Evolutionary conservation across 169 alveolate genomes (phyloP).

Genomic region (Cryptosporidium parvum): DNA sequence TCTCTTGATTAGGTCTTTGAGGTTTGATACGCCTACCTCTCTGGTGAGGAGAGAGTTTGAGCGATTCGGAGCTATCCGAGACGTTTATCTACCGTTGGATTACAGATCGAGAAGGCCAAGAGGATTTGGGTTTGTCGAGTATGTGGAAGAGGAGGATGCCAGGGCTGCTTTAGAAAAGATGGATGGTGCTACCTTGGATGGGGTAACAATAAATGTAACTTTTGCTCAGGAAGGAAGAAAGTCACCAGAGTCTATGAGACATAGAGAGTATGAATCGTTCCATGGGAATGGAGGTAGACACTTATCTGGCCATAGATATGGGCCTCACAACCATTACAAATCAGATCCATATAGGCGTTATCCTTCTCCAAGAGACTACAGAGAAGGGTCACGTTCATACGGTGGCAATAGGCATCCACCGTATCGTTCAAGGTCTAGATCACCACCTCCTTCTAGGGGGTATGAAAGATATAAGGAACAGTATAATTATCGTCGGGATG

Average conservation of each 20-base stretch:
- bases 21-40: constrained; percentile 86
- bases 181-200: constrained; percentile 85
- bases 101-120: constrained; percentile 86
- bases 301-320: background rate
- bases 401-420: background rate
- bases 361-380: constrained; percentile 19
- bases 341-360: constrained; percentile 36
- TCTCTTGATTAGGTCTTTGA: constrained; percentile 84
- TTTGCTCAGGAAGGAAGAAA: constrained; percentile 86
- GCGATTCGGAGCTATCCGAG: constrained; percentile 87
- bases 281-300: background rate
- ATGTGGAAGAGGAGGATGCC: constrained; percentile 85
- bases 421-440: background rate
- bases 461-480: background rate
- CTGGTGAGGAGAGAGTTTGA: constrained; percentile 87
- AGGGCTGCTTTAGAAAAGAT: constrained; percentile 85
- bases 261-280: constrained; percentile 8
- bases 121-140: constrained; percentile 92
- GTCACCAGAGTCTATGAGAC: constrained; percentile 88
- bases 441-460: background rate
- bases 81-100: constrained; percentile 89
- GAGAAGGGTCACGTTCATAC: background rate
- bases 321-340: background rate
- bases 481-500: background rate
- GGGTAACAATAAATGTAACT: constrained; percentile 82